Percentiles rank a stretch among this genome's conserved stretches.
Conservation (phyloP, 2,329 filamentous ascomycete genomes). For the Xylariaceae sp. region DNA sequence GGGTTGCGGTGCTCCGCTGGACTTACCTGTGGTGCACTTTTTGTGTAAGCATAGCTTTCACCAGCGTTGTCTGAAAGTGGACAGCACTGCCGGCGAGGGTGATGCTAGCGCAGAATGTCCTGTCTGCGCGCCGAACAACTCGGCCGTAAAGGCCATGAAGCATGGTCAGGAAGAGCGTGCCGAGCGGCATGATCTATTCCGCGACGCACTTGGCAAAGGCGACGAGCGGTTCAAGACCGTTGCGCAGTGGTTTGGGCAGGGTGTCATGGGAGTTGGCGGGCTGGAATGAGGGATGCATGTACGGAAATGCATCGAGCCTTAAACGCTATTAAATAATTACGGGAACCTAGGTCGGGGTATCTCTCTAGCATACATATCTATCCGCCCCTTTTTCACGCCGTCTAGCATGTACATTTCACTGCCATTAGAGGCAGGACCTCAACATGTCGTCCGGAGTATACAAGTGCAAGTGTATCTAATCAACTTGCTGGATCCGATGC, state of each 20-base stretch:
- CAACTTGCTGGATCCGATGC: neutral
- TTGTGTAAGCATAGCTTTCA: slow-evolving; percentile 97
- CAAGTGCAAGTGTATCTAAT: neutral
- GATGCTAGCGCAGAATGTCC: slow-evolving; percentile 68
- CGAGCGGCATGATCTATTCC: slow-evolving; percentile 83
- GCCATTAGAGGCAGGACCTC: neutral
- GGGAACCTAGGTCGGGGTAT: slow-evolving; percentile 2
- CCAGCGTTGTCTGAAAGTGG: slow-evolving; percentile 71
- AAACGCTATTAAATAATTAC: slow-evolving; percentile 4
- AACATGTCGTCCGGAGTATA: neutral
- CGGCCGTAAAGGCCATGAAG: slow-evolving; percentile 82
- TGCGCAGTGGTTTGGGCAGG: slow-evolving; percentile 89
- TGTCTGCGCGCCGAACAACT: slow-evolving; percentile 75
- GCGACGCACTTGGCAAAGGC: slow-evolving; percentile 66
- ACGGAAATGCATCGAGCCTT: neutral
- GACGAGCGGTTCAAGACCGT: slow-evolving; percentile 85
- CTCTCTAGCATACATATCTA: slow-evolving; percentile 8
- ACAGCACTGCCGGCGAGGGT: slow-evolving; percentile 25
- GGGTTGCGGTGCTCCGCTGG: slow-evolving; percentile 70
- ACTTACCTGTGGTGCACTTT: slow-evolving; percentile 90
- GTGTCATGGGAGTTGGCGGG: slow-evolving; percentile 61
- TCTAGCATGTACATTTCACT: neutral
- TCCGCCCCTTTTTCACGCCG: neutral
- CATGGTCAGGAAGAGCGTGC: slow-evolving; percentile 81
- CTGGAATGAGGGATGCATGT: slow-evolving; percentile 11